Base-by-base conservation (phyloP, 495 filamentous ascomycete species). In the Aspergillus nanangensis region DNA sequence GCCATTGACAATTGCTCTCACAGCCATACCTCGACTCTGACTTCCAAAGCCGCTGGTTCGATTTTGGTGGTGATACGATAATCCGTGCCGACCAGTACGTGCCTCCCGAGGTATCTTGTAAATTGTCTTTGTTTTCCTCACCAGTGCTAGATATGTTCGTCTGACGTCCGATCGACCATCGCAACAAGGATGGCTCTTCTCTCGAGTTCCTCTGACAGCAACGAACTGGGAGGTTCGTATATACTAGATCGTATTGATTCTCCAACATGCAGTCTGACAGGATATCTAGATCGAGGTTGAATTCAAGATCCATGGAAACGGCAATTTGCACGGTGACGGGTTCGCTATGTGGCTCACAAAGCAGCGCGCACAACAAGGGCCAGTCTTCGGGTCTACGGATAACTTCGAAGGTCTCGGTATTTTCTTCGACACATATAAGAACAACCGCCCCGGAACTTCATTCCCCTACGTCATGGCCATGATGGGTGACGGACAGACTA, bases 361-460 rank as follows among this genome's bases (percentile, higher is more conserved):
- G 65, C 82, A 96, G 66, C 86, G 94, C 46, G 92, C 82, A 17
- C 77, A 79, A 41, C 66, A 69, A 24, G 94, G 94, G 18, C 80
- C 84, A 13, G 94, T 99, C 17, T 99, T 99, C 61, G 94, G 94
- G 13, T 81, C 77, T 25, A 77, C 76, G 13, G 94, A 99, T 67
- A 79, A 79, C 37, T 99, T 97, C 55, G 93, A 97, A 58, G 94
- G 94, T 10, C 78, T 99, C 11, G 94, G 93, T 32, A 77, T 99
- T 60, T 96, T 99, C 77, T 83, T 99, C 71, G 94, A 99, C 62
- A 99, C 94, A 37, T 99, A 99, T 75, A 99, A 99, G 82, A 99
- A 99, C 72, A 95, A 95, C 73, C 82, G 94, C 14, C 94, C 94
- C 8, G 94, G 94, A 8, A 83, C 86, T 14, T 84, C 94, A 18